Evolutionary conservation across 202 grass and related monocot genomes (phyloP).

Genomic region (Eragrostis tef): DNA sequence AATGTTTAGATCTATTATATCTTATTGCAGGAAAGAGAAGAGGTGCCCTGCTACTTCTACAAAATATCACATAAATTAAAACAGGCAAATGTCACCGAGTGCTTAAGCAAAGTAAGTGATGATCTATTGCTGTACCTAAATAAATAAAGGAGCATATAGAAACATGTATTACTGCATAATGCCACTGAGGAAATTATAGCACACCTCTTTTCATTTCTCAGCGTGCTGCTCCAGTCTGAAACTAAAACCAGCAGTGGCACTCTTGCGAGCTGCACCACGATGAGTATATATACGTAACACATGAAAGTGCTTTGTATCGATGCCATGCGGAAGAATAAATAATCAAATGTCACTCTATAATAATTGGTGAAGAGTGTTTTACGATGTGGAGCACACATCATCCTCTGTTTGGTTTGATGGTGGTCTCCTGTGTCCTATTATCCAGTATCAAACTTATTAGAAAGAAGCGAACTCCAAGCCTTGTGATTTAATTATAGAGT

Average conservation of each 20-base stretch:
- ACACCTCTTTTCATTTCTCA: conserved; percentile 97
- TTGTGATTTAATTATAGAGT: background rate
- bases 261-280: conserved; percentile 53
- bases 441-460: conserved; percentile 42
- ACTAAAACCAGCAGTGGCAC: conserved; percentile 62
- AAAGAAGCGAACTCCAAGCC: conserved; percentile 8
- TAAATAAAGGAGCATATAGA: too few species aligned
- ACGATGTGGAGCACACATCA: conserved; percentile 81
- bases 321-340: background rate
- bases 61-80: too few species aligned
- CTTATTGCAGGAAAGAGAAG: too few species aligned
- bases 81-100: too few species aligned
- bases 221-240: conserved; percentile 86
- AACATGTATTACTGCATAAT: background rate
- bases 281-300: conserved; percentile 61
- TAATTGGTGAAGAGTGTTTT: conserved; percentile 27
- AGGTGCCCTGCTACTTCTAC: too few species aligned
- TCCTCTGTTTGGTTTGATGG: conserved; percentile 55
- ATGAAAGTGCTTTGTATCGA: background rate
- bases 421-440: conserved; percentile 56
- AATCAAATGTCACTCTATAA: background rate
- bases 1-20: too few species aligned
- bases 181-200: background rate
- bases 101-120: too few species aligned
- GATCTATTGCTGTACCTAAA: too few species aligned